These are phyloP conservation scores for Psophocarpus tetragonolobus DNA, from an alignment of 306 rosid species.

Conservation along the genomic window DNA sequence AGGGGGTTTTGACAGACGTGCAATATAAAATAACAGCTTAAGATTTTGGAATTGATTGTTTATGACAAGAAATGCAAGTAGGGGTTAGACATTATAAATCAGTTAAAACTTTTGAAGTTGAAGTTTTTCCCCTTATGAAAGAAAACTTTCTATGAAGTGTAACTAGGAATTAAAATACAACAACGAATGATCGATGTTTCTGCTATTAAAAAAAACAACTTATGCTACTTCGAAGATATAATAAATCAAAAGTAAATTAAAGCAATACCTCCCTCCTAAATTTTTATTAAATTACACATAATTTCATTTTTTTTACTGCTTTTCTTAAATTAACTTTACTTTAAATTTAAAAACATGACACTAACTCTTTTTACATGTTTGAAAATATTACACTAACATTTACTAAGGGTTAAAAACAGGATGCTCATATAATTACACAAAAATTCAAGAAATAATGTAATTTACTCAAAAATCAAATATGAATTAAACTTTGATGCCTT, in stretches of 20 bases:
- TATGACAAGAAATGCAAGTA: background rate
- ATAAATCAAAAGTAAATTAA: too few species aligned
- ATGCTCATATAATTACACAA: too few species aligned
- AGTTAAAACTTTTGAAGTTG: background rate
- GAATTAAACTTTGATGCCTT: background rate
- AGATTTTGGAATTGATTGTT: background rate
- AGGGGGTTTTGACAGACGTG: background rate
- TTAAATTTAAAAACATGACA: too few species aligned
- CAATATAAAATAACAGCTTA: background rate
- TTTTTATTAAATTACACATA: too few species aligned
- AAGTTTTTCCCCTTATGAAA: background rate
- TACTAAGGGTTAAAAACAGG: too few species aligned
- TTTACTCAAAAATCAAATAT: background rate
- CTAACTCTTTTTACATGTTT: too few species aligned
- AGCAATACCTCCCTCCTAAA: too few species aligned
- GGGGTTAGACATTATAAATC: background rate
- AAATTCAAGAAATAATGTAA: too few species aligned
- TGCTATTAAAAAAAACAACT: background rate
- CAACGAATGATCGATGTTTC: background rate
- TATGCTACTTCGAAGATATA: background rate
- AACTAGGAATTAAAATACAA: background rate
- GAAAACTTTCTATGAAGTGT: background rate
- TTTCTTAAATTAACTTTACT: too few species aligned
- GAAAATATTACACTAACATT: too few species aligned
- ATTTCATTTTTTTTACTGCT: too few species aligned